These are phyloP conservation scores for Candida qinlingensis DNA, from an alignment of 805 yeast species.

Conservation along the genomic window DNA sequence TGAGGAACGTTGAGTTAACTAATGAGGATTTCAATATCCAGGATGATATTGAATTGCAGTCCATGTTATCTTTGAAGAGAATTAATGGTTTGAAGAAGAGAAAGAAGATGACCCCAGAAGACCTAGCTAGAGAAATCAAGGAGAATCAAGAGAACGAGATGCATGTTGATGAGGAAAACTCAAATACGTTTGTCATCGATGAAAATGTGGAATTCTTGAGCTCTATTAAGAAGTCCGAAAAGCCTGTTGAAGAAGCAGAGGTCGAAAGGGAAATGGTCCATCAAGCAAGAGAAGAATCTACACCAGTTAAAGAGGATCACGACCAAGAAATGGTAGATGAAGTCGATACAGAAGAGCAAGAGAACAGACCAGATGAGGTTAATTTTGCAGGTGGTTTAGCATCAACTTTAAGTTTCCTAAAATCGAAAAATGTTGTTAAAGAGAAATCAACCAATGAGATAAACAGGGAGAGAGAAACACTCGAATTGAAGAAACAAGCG, in stretches of 20 bases:
- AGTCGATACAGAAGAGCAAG: neutral
- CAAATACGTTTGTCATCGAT: slow-evolving; percentile 24
- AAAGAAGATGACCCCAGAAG: slow-evolving; percentile 14
- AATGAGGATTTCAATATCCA: slow-evolving; percentile 18
- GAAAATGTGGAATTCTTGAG: slow-evolving; percentile 34
- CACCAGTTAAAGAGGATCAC: neutral
- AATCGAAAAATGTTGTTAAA: slow-evolving; percentile 16
- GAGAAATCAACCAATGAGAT: slow-evolving; percentile 9
- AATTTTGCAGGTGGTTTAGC: slow-evolving; percentile 22
- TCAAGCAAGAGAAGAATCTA: neutral
- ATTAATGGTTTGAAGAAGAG: slow-evolving; percentile 13
- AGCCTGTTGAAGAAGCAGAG: neutral
- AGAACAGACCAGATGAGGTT: neutral
- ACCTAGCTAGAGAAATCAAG: slow-evolving; percentile 19
- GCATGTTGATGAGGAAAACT: slow-evolving; percentile 10
- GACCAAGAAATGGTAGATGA: neutral
- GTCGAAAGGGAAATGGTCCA: neutral
- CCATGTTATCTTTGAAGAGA: slow-evolving; percentile 23
- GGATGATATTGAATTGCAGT: slow-evolving; percentile 22
- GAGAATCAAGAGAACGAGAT: slow-evolving; percentile 13
- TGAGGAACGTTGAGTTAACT: slow-evolving; percentile 25
- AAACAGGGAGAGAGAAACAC: slow-evolving; percentile 6
- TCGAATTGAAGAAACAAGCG: slow-evolving; percentile 12
- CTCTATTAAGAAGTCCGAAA: slow-evolving; percentile 15
- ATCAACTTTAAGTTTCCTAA: slow-evolving; percentile 18